phyloP scores from a whole-genome alignment of 2,329 filamentous ascomycete genomes.

The Colletotrichum euphorbiae region DNA sequence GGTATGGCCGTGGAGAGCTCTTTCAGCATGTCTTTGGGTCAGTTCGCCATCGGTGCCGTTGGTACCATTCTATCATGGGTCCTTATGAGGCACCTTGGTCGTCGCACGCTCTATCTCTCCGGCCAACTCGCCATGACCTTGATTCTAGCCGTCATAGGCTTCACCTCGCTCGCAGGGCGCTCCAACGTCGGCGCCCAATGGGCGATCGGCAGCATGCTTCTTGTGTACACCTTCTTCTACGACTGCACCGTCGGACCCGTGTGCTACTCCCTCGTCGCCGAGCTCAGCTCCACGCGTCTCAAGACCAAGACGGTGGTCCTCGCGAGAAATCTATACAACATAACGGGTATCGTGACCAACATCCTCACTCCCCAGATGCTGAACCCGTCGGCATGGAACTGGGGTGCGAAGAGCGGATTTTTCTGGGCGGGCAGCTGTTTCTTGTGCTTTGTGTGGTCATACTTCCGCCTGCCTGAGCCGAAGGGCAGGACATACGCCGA shows the following conservation, averaged over 20 bases:
- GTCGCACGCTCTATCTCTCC: constrained; percentile 57
- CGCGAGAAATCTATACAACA: constrained; percentile 60
- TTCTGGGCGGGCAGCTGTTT: constrained; percentile 60
- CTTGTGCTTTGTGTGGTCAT: constrained; percentile 61
- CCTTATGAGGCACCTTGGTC: constrained; percentile 56
- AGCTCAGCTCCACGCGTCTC: constrained; percentile 58
- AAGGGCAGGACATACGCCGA: constrained; percentile 65
- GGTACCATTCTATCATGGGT: constrained; percentile 61
- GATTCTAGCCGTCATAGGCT: constrained; percentile 56
- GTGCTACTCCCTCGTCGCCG: constrained; percentile 57
- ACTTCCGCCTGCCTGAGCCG: constrained; percentile 66
- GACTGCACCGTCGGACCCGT: constrained; percentile 60
- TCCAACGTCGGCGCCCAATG: constrained; percentile 59
- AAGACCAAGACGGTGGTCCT: constrained; percentile 60
- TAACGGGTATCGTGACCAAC: constrained; percentile 60
- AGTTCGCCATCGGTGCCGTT: constrained; percentile 57
- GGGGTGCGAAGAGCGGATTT: constrained; percentile 61
- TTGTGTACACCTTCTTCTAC: constrained; percentile 58
- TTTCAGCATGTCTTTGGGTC: constrained; percentile 55
- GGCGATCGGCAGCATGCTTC: constrained; percentile 59
- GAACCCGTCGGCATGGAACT: constrained; percentile 59
- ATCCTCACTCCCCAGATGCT: constrained; percentile 60
- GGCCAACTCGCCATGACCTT: constrained; percentile 55
- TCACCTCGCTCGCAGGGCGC: constrained; percentile 56
- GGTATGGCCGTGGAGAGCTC: constrained; percentile 53